Base-by-base conservation (phyloP, 2,329 filamentous ascomycete genomes). In the Botrytis elliptica region DNA sequence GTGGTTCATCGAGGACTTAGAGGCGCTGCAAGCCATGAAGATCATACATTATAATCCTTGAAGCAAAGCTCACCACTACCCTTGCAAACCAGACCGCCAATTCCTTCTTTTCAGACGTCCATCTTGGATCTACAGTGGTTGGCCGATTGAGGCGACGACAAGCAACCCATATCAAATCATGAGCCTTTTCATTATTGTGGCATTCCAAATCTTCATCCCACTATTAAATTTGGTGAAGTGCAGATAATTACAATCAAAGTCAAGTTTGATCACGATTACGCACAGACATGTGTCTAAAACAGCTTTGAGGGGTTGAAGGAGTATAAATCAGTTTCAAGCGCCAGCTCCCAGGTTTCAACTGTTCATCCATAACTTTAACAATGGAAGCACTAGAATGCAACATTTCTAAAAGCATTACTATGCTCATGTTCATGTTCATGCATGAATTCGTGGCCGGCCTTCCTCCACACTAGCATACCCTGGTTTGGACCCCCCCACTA, bases 381-480 rank as follows among this genome's bases (percentile, higher is more conserved):
- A 72, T 73, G 42, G 70, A 74, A 75, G 70, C 66, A 75, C 73
- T 74, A 78, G 73, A 71, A 74, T 75, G 44, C 55, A 70, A 60
- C 44, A 64, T 36, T 25, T 65, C 46, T 44, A 73, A 71, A 77
- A 78, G 76, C 75, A 79, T 78, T 71, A 69, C 71, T 75, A 76
- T 74, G 40, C 65, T 72, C 70, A 67, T 71, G 75, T 76, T 79
- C 79, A 77, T 78, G 80, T 80, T 81, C 80, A 81, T 81, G 80
- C 80, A 81, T 80, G 80, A 79, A 79, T 79, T 80, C 79, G 80
- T 81, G 79, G 80, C 79, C 73, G 42, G 68, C 70, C 73, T 75
- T 76, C 76, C 77, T 78, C 77, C 77, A 78, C 76, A 78, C 77
- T 78, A 79, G 69, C 70, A 29, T 55, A 76, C 73, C 79, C 79